phyloP scores from a whole-genome alignment of 78 protist species.

The Bigelowiella natans region DNA sequence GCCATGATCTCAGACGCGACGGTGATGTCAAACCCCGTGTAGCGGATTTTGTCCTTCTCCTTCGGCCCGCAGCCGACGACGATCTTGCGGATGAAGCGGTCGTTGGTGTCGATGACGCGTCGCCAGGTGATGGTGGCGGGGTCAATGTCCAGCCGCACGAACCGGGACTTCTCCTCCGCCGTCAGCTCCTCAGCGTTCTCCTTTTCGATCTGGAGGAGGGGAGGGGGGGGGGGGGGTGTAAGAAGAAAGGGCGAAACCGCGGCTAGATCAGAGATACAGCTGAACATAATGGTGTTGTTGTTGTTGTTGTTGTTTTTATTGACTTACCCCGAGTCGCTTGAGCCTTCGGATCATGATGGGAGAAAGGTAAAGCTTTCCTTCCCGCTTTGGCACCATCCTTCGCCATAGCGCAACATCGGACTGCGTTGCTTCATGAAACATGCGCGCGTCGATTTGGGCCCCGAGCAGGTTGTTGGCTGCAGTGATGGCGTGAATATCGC shows the following conservation, averaged over 20 bases:
- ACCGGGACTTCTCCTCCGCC: slow-evolving; percentile 20
- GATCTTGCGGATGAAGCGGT: slow-evolving; percentile 84
- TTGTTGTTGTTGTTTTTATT: too few relatives aligned
- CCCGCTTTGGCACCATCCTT: slow-evolving; percentile 54
- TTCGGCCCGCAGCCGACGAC: slow-evolving; percentile 60
- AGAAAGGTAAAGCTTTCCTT: neutral
- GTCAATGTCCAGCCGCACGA: slow-evolving; percentile 85
- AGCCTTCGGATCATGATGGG: neutral
- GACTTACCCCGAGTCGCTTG: neutral
- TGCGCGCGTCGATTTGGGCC: slow-evolving; percentile 86
- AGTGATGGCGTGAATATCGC: slow-evolving; percentile 96
- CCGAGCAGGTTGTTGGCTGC: slow-evolving; percentile 89
- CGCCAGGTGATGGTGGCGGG: slow-evolving; percentile 85
- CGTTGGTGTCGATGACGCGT: slow-evolving; percentile 72
- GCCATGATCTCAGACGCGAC: slow-evolving; percentile 97
- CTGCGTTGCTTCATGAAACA: slow-evolving; percentile 43
- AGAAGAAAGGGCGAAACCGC: too few relatives aligned
- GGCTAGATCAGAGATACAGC: too few relatives aligned
- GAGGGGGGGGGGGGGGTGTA: too few relatives aligned
- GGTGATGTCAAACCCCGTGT: slow-evolving; percentile 81
- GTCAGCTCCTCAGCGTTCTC: neutral
- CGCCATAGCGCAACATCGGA: slow-evolving; percentile 56
- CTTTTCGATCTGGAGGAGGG: too few relatives aligned
- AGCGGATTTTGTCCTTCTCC: neutral
- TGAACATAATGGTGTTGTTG: too few relatives aligned